Evolutionary conservation across 306 rosid genomes (phyloP).

Genomic region (Malus sylvestris): DNA sequence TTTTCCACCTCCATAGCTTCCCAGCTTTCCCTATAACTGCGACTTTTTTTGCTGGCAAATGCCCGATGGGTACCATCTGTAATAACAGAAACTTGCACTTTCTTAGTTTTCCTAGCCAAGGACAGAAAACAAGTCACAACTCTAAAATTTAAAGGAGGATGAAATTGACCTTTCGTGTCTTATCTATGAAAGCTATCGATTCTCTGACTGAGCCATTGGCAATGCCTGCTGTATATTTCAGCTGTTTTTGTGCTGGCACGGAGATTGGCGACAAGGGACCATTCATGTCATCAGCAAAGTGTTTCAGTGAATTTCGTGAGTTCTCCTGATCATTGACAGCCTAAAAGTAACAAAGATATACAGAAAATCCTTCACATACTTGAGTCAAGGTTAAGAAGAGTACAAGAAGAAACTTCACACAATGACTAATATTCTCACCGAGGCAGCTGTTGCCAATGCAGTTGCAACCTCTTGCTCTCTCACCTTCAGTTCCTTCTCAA

Average conservation of each 20-base stretch:
- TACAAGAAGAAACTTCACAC: background rate
- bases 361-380: background rate
- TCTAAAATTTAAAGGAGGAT: conserved; percentile 9
- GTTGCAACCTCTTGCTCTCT: conserved; percentile 75
- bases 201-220: conserved; percentile 64
- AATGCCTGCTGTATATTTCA: conserved; percentile 82
- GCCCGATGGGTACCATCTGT: conserved; percentile 92
- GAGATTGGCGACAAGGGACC: conserved; percentile 68
- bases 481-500: conserved; percentile 80
- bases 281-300: conserved; percentile 55
- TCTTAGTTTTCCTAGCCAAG: conserved; percentile 22
- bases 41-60: conserved; percentile 71
- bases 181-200: conserved; percentile 67
- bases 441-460: conserved; percentile 67
- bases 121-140: conserved; percentile 13
- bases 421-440: conserved; percentile 43
- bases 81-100: conserved; percentile 19
- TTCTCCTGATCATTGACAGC: conserved; percentile 44
- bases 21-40: conserved; percentile 80
- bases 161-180: conserved; percentile 60
- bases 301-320: conserved; percentile 60
- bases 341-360: conserved; percentile 16
- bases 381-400: background rate
- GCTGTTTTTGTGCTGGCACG: conserved; percentile 80
- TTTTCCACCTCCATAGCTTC: conserved; percentile 97